Conservation (phyloP, 768 basidiomycete genomes). For the Suillus decipiens region DNA sequence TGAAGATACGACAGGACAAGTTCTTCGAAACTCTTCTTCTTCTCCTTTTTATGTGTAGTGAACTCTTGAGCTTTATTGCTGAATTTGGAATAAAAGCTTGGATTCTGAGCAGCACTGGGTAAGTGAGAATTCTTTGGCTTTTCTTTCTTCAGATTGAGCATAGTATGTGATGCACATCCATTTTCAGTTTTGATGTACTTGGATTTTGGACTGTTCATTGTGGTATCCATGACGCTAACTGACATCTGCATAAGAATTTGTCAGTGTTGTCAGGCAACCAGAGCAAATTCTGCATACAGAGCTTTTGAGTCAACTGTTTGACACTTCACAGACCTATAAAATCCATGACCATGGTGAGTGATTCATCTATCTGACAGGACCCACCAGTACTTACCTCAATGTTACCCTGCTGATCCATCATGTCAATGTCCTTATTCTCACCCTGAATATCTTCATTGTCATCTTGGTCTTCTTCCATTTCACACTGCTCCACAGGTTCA, state of each 20-base stretch:
- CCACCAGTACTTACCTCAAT: slow-evolving; percentile 1
- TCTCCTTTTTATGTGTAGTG: no score
- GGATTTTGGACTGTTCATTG: no score
- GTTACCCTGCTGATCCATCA: background rate
- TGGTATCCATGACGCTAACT: no score
- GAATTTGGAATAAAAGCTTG: background rate
- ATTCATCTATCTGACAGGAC: background rate
- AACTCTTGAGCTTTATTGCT: no score
- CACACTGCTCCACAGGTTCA: background rate
- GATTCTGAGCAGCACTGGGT: background rate
- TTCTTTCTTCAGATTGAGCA: no score
- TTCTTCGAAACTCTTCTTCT: no score
- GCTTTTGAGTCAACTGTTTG: background rate
- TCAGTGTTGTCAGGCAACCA: no score
- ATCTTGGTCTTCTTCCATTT: background rate
- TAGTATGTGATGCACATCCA: no score
- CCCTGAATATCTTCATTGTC: no score
- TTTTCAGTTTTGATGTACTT: no score
- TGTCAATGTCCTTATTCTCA: background rate
- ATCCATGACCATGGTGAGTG: background rate
- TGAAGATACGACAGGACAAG: no score
- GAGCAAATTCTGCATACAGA: background rate
- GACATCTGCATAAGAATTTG: no score
- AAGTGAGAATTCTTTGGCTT: background rate
- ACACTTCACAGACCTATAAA: background rate